Conservation (phyloP, 208 protist species). For the Phytomonas sp. region DNA sequence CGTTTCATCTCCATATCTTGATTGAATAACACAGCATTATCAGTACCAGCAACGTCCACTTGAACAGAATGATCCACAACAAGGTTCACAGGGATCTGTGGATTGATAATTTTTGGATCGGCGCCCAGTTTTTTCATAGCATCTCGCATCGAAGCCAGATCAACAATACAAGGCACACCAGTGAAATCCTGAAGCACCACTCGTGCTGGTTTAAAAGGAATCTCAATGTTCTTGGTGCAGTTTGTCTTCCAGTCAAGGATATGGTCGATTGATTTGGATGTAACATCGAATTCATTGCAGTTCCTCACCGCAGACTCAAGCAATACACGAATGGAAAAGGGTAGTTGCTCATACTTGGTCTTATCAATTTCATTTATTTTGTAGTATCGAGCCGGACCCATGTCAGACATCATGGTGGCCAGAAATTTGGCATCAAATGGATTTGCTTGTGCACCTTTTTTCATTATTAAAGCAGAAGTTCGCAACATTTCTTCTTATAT, state of each 20-base stretch:
- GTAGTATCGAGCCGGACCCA: slow-evolving; percentile 59
- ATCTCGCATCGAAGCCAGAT: slow-evolving; percentile 95
- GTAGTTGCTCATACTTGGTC: slow-evolving; percentile 73
- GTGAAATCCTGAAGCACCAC: slow-evolving; percentile 95
- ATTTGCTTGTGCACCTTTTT: slow-evolving; percentile 42
- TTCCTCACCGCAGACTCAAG: slow-evolving; percentile 94
- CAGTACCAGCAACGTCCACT: slow-evolving; percentile 74
- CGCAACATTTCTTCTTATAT: slow-evolving; percentile 37
- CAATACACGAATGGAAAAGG: slow-evolving; percentile 94
- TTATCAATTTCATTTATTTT: slow-evolving; percentile 78
- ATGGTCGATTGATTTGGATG: slow-evolving; percentile 84
- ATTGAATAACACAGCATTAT: slow-evolving; percentile 84
- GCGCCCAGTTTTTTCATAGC: slow-evolving; percentile 88
- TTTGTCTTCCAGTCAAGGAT: slow-evolving; percentile 92
- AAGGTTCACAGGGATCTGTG: slow-evolving; percentile 94
- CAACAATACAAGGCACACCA: slow-evolving; percentile 94
- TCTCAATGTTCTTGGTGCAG: slow-evolving; percentile 86
- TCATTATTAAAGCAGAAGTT: slow-evolving; percentile 16
- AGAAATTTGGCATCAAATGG: slow-evolving; percentile 71
- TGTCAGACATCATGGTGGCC: slow-evolving; percentile 42
- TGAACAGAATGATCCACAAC: slow-evolving; percentile 96
- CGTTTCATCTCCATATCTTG: slow-evolving; percentile 92
- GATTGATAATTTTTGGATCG: slow-evolving; percentile 90
- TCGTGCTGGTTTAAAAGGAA: slow-evolving; percentile 94
- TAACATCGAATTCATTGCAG: slow-evolving; percentile 92